Percentiles rank a stretch among this genome's conserved stretches.
These are phyloP conservation scores for Hansfordia pulvinata DNA, from an alignment of 2,329 filamentous ascomycete genomes.

Conservation along the genomic window DNA sequence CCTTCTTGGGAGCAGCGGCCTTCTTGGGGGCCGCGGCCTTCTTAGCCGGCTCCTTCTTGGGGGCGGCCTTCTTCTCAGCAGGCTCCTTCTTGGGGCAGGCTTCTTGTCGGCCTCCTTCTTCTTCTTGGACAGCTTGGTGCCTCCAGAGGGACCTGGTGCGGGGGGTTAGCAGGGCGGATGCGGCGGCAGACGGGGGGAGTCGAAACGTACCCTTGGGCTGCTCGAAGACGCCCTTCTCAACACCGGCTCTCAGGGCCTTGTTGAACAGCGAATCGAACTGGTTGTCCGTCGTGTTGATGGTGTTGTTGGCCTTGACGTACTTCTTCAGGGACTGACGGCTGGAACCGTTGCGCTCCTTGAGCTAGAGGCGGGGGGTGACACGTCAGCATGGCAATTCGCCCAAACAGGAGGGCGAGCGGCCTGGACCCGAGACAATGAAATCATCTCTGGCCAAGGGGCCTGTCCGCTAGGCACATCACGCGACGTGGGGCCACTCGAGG, in stretches of 20 bases:
- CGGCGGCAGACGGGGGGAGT: conserved; percentile 1
- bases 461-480: no score
- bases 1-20: conserved; percentile 16
- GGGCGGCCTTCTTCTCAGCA: conserved; percentile 29
- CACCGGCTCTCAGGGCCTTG: conserved; percentile 58
- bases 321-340: conserved; percentile 49
- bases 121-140: conserved; percentile 88
- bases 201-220: conserved; percentile 74
- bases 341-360: conserved; percentile 49
- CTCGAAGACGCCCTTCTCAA: conserved; percentile 75
- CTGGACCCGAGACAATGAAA: background rate
- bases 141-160: conserved; percentile 60
- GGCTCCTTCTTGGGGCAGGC: conserved; percentile 27
- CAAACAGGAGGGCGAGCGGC: conserved; percentile 4
- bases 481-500: conserved; percentile 9
- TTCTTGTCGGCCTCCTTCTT: conserved; percentile 28
- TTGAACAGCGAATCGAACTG: conserved; percentile 57
- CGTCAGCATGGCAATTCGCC: conserved; percentile 25
- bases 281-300: conserved; percentile 23
- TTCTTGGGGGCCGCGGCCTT: conserved; percentile 22
- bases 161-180: conserved; percentile 9
- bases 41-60: conserved; percentile 75
- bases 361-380: conserved; percentile 24
- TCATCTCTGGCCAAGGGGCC: no score
- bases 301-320: conserved; percentile 27